Percentiles rank a stretch among this genome's conserved stretches.
Evolutionary conservation across 805 yeast genomes (phyloP).

Genomic region (Alloascoidea africana): DNA sequence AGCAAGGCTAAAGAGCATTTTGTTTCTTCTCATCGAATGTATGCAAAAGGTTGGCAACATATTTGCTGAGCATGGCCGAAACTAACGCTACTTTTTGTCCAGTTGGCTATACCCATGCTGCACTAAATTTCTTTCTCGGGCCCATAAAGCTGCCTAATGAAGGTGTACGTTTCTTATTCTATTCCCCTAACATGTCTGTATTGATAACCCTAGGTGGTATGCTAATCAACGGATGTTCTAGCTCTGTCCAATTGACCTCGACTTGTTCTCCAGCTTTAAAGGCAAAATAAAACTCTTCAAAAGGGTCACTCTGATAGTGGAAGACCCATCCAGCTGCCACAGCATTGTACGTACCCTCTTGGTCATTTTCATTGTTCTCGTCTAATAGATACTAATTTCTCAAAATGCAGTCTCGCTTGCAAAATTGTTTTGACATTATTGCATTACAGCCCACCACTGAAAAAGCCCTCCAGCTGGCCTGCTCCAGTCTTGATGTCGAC

Average conservation of each 20-base stretch:
- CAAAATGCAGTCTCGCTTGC: constrained; percentile 19
- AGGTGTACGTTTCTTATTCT: constrained; percentile 5
- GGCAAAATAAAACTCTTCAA: constrained; percentile 36
- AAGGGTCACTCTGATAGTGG: constrained; percentile 61
- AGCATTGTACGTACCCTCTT: constrained; percentile 21
- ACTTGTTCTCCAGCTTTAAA: constrained; percentile 19
- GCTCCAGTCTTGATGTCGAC: constrained; percentile 69
- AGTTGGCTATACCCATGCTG: constrained; percentile 60
- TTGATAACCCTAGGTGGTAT: too few species aligned
- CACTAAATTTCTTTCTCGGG: constrained; percentile 39
- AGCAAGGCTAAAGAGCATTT: not conserved
- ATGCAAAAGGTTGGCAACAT: not conserved
- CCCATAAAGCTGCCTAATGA: constrained; percentile 12
- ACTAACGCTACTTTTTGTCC: not conserved
- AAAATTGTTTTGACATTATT: constrained; percentile 53
- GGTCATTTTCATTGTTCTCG: constrained; percentile 10
- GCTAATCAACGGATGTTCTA: too few species aligned
- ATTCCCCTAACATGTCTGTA: too few species aligned
- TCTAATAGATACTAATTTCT: constrained; percentile 15
- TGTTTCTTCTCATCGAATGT: not conserved
- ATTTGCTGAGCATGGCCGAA: not conserved
- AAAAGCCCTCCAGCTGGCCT: constrained; percentile 59
- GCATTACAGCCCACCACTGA: constrained; percentile 75
- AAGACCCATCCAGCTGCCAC: constrained; percentile 67
- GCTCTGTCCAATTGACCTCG: constrained; percentile 22